These are phyloP conservation scores for Globisporangium ultimum DNA, from an alignment of 352 stramenopile species.

Conservation along the genomic window DNA sequence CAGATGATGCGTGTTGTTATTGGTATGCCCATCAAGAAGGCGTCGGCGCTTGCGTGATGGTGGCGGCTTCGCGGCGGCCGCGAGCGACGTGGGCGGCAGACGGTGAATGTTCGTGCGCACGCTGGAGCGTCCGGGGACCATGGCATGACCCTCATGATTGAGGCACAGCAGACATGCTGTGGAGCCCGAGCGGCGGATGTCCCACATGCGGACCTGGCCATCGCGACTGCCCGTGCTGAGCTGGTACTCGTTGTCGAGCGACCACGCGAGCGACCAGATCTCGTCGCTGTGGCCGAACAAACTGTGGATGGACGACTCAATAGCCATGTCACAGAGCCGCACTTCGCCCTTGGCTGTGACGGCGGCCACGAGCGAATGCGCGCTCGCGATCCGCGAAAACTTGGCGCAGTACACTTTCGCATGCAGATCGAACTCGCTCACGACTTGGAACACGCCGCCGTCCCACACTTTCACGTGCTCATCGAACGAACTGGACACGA, in stretches of 20 bases:
- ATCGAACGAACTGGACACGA: conserved; percentile 74
- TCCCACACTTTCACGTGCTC: conserved; percentile 76
- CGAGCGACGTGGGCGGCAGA: conserved; percentile 31
- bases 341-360: conserved; percentile 56
- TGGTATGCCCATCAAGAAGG: conserved; percentile 5
- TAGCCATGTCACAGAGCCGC: conserved; percentile 74
- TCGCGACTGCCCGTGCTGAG: conserved; percentile 54
- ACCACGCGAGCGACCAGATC: conserved; percentile 80
- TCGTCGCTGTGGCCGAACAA: conserved; percentile 77
- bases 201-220: conserved; percentile 80
- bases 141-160: conserved; percentile 61
- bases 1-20: neutral
- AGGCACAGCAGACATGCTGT: conserved; percentile 82
- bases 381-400: conserved; percentile 58
- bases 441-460: conserved; percentile 60
- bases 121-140: conserved; percentile 42
- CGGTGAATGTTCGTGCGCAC: conserved; percentile 49
- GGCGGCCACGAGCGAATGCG: conserved; percentile 68
- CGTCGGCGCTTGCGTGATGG: conserved; percentile 26
- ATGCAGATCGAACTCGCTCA: conserved; percentile 54
- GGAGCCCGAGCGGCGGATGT: conserved; percentile 79
- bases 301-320: conserved; percentile 54
- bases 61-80: conserved; percentile 6
- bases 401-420: conserved; percentile 60
- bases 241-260: conserved; percentile 62